Percentiles rank a stretch among this genome's conserved stretches.
Evolutionary conservation across 495 filamentous ascomycete genomes (phyloP).

Genomic region (Xylaria scruposa): DNA sequence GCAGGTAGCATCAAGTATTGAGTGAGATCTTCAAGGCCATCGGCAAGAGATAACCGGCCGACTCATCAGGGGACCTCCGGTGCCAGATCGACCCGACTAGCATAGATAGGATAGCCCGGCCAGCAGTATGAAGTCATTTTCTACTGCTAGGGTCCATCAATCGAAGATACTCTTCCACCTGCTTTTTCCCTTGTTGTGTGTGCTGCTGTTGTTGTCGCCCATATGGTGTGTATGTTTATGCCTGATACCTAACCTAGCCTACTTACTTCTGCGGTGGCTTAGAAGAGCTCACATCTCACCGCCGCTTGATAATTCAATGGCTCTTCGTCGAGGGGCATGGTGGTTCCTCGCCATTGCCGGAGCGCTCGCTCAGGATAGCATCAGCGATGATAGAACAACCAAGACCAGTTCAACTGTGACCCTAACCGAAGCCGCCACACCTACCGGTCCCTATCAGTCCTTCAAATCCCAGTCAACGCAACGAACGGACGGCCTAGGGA

Average conservation of each 20-base stretch:
- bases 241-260: neutral
- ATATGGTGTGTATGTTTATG: neutral
- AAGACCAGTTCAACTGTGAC: slow-evolving; percentile 40
- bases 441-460: slow-evolving; percentile 48
- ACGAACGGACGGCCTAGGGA: slow-evolving; percentile 32
- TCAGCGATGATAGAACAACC: slow-evolving; percentile 44
- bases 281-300: slow-evolving; percentile 10
- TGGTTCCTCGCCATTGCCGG: slow-evolving; percentile 29
- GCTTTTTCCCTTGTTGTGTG: neutral
- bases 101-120: neutral
- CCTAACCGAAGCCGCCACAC: slow-evolving; percentile 32
- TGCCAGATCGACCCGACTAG: neutral
- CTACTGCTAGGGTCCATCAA: neutral
- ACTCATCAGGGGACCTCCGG: neutral
- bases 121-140: neutral
- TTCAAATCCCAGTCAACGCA: slow-evolving; percentile 46
- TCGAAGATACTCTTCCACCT: neutral
- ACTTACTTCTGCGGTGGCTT: neutral
- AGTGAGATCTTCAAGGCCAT: neutral
- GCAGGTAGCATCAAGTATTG: neutral
- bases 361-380: slow-evolving; percentile 34
- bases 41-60: slow-evolving; percentile 5
- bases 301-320: slow-evolving; percentile 27
- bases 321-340: slow-evolving; percentile 31
- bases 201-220: neutral